Conservation (phyloP, 139 green algal genomes). For the Tetraselmis chui region DNA sequence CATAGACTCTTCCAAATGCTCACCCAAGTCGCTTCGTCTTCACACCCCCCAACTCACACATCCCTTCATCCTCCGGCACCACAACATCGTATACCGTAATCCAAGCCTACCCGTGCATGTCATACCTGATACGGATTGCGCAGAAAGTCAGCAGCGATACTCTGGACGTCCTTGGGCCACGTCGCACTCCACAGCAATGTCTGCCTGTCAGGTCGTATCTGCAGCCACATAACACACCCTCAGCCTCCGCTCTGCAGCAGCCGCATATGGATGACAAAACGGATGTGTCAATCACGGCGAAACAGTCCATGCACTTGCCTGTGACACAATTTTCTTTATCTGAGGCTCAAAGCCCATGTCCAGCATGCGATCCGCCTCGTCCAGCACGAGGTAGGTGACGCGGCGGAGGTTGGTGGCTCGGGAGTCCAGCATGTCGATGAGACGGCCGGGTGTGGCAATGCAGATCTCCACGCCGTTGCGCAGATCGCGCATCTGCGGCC, state of each 20-base stretch:
- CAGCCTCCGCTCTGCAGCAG: no score
- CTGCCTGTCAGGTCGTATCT: slow-evolving; percentile 84
- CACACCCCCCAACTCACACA: no score
- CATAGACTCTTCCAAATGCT: no score
- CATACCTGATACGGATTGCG: slow-evolving; percentile 74
- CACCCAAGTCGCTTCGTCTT: no score
- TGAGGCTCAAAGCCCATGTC: slow-evolving; percentile 93
- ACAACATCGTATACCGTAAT: no score
- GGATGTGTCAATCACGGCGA: no score
- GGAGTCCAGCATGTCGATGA: neutral
- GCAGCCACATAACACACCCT: no score
- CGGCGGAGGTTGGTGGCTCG: slow-evolving; percentile 59
- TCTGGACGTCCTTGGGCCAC: slow-evolving; percentile 87
- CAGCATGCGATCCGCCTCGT: slow-evolving; percentile 95
- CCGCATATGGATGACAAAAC: no score
- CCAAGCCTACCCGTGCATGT: no score
- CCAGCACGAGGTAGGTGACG: slow-evolving; percentile 86
- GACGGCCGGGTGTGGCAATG: neutral
- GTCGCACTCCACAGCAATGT: slow-evolving; percentile 94
- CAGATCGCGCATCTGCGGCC: slow-evolving; percentile 33
- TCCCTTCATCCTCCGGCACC: no score
- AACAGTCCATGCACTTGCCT: slow-evolving; percentile 8
- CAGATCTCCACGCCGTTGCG: neutral
- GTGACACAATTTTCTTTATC: slow-evolving; percentile 54
- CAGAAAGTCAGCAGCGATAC: slow-evolving; percentile 77